Evolutionary conservation across 306 rosid species (phyloP).

Genomic region (Castanea crenata): DNA sequence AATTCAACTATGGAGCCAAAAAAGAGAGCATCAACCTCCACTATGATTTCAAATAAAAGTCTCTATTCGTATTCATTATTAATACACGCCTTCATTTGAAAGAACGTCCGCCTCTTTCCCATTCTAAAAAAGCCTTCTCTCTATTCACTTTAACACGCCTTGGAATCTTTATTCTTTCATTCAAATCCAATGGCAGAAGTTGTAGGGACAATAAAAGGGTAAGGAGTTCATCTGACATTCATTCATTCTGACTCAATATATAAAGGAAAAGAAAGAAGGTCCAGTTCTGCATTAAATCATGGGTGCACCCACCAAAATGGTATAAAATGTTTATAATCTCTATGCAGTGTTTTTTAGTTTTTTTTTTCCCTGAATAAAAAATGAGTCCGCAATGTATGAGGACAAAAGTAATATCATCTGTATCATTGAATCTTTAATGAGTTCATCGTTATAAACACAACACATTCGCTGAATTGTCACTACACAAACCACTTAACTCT

Average conservation of each 20-base stretch:
- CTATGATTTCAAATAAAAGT: background rate
- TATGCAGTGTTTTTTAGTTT: background rate
- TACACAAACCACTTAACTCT: too few relatives aligned
- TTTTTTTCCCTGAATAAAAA: too few relatives aligned
- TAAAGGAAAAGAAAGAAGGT: background rate
- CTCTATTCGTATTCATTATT: background rate
- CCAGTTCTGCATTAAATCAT: background rate
- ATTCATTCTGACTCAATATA: background rate
- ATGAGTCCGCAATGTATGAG: too few relatives aligned
- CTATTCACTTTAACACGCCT: background rate
- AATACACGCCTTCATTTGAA: constrained; percentile 12
- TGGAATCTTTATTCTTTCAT: background rate
- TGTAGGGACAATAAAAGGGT: background rate
- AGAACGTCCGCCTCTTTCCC: background rate
- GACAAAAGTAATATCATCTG: too few relatives aligned
- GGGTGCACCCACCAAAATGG: background rate
- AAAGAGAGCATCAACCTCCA: constrained; percentile 20
- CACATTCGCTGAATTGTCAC: too few relatives aligned
- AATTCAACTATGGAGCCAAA: constrained; percentile 59
- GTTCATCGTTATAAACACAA: too few relatives aligned
- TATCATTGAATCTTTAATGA: accelerated
- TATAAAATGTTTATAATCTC: background rate
- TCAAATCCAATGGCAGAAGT: background rate
- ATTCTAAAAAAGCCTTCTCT: background rate
- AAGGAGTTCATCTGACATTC: background rate